Evolutionary conservation across 1,139 yeast genomes (phyloP).

Genomic region (Sugiyamaella neomexicana): DNA sequence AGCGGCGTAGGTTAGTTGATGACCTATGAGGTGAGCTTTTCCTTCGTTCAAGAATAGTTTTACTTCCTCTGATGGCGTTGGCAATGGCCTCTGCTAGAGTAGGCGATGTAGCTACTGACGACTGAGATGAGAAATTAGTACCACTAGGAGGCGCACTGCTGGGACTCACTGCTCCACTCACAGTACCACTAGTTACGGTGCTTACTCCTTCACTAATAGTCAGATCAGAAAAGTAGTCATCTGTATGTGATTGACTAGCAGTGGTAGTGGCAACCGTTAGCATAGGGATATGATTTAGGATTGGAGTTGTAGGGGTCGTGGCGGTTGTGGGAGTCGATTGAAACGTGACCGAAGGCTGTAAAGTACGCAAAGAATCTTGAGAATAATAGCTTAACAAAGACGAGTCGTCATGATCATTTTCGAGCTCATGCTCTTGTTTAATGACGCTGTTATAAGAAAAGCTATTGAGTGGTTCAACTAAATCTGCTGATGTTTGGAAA

Average conservation of each 20-base stretch:
- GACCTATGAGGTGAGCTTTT: constrained; percentile 16
- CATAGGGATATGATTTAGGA: no score
- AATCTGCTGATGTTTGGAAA: constrained; percentile 4
- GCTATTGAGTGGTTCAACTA: neutral
- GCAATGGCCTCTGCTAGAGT: constrained; percentile 2
- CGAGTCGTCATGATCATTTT: neutral
- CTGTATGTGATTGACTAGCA: constrained; percentile 4
- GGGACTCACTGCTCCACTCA: constrained; percentile 11
- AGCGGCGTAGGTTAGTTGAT: constrained; percentile 17
- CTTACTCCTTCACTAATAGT: constrained; percentile 1
- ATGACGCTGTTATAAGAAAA: neutral
- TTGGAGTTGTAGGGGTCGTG: neutral
- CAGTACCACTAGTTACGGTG: constrained; percentile 1
- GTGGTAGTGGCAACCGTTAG: no score
- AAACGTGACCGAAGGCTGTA: constrained; percentile 13
- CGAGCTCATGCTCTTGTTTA: neutral
- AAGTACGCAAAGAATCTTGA: neutral
- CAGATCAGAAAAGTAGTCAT: constrained; percentile 6
- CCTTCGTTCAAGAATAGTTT: constrained; percentile 19
- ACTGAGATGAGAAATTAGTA: constrained; percentile 3
- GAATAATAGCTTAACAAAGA: neutral
- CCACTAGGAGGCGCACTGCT: constrained; percentile 6
- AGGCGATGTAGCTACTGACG: constrained; percentile 10
- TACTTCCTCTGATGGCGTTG: constrained; percentile 13
- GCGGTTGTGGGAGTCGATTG: neutral